A percentile compares a stretch with the other conserved stretches of the same genome.
These are phyloP conservation scores for Hypoxylon rubiginosum DNA, from an alignment of 2,329 filamentous ascomycete genomes.

Conservation along the genomic window DNA sequence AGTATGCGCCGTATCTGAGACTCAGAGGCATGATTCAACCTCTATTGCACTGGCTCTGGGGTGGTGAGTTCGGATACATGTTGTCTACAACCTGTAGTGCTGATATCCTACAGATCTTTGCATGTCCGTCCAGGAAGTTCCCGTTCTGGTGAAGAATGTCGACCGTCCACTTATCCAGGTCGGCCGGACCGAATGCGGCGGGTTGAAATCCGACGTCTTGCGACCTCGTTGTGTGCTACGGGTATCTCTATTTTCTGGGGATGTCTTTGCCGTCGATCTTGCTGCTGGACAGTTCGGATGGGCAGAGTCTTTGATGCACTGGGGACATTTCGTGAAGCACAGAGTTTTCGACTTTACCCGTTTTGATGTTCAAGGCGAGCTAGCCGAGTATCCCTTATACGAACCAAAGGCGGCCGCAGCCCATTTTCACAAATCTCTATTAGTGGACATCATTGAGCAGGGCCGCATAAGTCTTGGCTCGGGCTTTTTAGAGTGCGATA, in stretches of 20 bases:
- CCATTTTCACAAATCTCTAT: no score
- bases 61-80: constrained; percentile 1
- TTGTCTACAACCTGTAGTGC: neutral
- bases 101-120: constrained; percentile 8
- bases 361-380: no score
- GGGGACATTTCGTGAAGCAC: constrained; percentile 9
- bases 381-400: no score
- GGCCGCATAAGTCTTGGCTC: no score
- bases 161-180: constrained; percentile 1
- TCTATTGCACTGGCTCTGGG: neutral
- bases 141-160: constrained; percentile 14
- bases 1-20: neutral
- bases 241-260: constrained; percentile 1
- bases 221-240: constrained; percentile 10
- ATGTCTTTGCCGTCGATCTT: constrained; percentile 17
- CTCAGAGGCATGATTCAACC: no score
- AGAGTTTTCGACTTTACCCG: neutral
- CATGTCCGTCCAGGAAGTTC: neutral
- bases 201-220: constrained; percentile 2
- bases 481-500: no score
- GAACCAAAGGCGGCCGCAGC: no score
- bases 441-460: no score
- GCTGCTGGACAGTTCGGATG: constrained; percentile 19
- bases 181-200: neutral
- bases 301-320: neutral